Conservation (phyloP, 306 rosid genomes). For the Corylus avellana region DNA sequence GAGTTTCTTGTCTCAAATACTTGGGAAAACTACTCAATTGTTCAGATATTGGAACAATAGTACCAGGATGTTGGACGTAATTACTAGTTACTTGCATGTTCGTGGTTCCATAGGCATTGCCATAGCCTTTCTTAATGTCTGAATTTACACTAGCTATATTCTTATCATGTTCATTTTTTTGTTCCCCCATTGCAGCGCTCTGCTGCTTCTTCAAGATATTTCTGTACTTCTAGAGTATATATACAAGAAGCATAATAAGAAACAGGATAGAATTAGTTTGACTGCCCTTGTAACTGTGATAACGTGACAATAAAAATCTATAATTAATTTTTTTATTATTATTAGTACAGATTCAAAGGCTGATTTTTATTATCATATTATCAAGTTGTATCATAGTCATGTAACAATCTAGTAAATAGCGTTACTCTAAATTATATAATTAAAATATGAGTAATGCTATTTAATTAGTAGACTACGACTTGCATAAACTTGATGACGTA, state of each 20-base stretch:
- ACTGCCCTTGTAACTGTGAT: too few species aligned
- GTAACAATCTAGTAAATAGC: too few species aligned
- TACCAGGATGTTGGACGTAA: not conserved
- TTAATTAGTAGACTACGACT: too few species aligned
- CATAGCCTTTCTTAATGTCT: not conserved
- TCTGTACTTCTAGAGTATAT: slow-evolving; percentile 22
- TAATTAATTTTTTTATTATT: too few species aligned
- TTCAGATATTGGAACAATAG: not conserved
- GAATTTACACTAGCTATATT: not conserved
- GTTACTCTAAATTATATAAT: too few species aligned
- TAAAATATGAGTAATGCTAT: too few species aligned
- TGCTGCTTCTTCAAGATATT: slow-evolving; percentile 7
- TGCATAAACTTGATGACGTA: too few species aligned
- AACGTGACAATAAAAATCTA: too few species aligned
- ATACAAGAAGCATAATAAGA: not conserved
- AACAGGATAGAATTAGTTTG: not conserved
- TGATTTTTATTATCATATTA: too few species aligned
- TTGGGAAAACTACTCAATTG: not conserved
- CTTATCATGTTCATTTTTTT: not conserved
- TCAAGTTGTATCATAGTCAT: too few species aligned
- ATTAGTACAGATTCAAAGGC: too few species aligned
- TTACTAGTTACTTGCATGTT: not conserved
- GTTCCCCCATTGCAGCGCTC: not conserved
- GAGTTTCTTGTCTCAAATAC: not conserved
- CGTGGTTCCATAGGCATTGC: not conserved